Evolutionary conservation across 148 eudicot genomes (phyloP).

Genomic region (Persicaria maculosa): DNA sequence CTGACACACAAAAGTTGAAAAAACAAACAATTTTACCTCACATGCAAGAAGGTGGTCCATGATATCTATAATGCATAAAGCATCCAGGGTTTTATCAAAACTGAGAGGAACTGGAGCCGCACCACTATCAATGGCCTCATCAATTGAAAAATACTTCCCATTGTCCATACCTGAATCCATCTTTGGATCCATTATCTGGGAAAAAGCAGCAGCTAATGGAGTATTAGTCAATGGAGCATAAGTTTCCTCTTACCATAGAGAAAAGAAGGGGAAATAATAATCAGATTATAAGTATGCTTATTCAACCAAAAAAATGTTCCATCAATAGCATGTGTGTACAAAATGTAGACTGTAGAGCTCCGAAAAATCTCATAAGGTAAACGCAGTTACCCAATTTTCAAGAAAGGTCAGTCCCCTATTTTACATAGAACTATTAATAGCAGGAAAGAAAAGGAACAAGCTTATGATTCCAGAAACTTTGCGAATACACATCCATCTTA

Average conservation of each 20-base stretch:
- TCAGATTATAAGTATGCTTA: neutral
- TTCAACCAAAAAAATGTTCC: neutral
- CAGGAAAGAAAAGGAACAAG: too few relatives aligned
- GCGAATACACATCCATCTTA: neutral
- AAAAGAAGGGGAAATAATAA: neutral
- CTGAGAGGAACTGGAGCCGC: slow-evolving; percentile 96
- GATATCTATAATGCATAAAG: slow-evolving; percentile 57
- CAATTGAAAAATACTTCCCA: slow-evolving; percentile 68
- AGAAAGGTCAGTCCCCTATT: neutral
- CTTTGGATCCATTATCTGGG: slow-evolving; percentile 98
- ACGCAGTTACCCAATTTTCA: neutral
- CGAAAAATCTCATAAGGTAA: neutral
- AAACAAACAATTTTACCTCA: slow-evolving; percentile 53
- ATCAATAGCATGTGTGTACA: neutral
- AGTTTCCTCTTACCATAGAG: neutral
- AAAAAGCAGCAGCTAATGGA: neutral
- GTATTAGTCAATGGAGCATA: neutral
- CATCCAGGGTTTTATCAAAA: slow-evolving; percentile 64
- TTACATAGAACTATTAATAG: neutral
- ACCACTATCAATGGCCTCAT: slow-evolving; percentile 91
- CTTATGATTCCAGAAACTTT: neutral
- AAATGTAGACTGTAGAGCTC: neutral
- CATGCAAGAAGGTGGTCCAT: slow-evolving; percentile 95
- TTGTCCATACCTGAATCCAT: slow-evolving; percentile 96
- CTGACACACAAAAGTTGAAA: neutral